Conservation (phyloP, 495 filamentous ascomycete species). For the Cryomyces antarcticus region DNA sequence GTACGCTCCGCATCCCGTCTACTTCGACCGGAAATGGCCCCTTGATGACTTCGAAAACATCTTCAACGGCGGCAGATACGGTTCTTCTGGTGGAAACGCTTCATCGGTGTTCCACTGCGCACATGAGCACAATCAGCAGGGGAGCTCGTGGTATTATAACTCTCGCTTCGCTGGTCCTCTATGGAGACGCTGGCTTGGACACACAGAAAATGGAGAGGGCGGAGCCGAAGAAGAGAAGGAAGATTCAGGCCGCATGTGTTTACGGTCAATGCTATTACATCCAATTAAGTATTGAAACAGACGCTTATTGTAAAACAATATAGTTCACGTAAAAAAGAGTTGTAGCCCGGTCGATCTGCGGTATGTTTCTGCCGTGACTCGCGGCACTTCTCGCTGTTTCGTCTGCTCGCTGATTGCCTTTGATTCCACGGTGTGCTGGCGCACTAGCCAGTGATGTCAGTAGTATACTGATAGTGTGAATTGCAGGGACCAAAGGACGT, state of each 20-base stretch:
- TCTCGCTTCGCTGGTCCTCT: slow-evolving; percentile 23
- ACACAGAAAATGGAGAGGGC: slow-evolving; percentile 24
- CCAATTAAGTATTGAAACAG: slow-evolving; percentile 18
- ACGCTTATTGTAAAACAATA: too few relatives aligned
- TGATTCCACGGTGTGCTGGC: not conserved
- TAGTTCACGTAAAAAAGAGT: too few relatives aligned
- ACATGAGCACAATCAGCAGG: slow-evolving; percentile 29
- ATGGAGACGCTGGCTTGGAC: slow-evolving; percentile 28
- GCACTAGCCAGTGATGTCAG: too few relatives aligned
- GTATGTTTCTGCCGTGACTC: not conserved
- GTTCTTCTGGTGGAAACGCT: slow-evolving; percentile 8
- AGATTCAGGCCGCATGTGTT: slow-evolving; percentile 17
- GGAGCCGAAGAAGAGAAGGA: slow-evolving; percentile 17
- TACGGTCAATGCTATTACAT: slow-evolving; percentile 17
- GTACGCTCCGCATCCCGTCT: slow-evolving; percentile 27
- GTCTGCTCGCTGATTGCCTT: not conserved
- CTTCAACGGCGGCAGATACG: slow-evolving; percentile 23
- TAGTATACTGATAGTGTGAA: too few relatives aligned
- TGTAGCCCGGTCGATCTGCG: not conserved
- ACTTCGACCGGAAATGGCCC: slow-evolving; percentile 29
- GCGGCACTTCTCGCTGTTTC: not conserved
- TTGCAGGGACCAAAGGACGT: too few relatives aligned
- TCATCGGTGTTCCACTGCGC: slow-evolving; percentile 24
- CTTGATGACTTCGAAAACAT: slow-evolving; percentile 15
- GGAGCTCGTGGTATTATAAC: slow-evolving; percentile 29